These are phyloP conservation scores for Sordaria brevicollis DNA, from an alignment of 495 filamentous ascomycete genomes.

Conservation along the genomic window DNA sequence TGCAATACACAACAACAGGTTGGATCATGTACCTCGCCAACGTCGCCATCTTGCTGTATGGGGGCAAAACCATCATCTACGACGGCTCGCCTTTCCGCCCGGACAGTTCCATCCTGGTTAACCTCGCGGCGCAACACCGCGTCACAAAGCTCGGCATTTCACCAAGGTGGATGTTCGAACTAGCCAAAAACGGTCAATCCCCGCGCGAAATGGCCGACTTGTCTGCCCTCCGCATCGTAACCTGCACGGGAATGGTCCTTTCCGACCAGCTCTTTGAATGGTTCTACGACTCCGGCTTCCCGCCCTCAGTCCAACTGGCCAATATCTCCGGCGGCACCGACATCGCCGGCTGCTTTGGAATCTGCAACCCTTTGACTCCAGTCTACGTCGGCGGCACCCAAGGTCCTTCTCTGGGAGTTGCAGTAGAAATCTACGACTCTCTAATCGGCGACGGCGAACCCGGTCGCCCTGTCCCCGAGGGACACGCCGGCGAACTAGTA, in stretches of 20 bases:
- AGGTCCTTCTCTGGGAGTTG: slow-evolving; percentile 51
- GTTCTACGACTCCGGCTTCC: slow-evolving; percentile 77
- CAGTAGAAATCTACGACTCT: slow-evolving; percentile 59
- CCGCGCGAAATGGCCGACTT: slow-evolving; percentile 55
- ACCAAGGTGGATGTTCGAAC: slow-evolving; percentile 62
- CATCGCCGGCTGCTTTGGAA: slow-evolving; percentile 59
- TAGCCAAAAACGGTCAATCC: slow-evolving; percentile 46
- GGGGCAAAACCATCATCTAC: slow-evolving; percentile 53
- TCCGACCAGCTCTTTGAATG: slow-evolving; percentile 63
- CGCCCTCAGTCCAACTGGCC: slow-evolving; percentile 46
- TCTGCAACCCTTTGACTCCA: slow-evolving; percentile 57
- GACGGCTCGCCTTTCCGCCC: slow-evolving; percentile 72
- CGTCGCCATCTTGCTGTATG: slow-evolving; percentile 42
- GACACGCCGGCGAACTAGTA: slow-evolving; percentile 64
- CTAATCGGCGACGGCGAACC: slow-evolving; percentile 37
- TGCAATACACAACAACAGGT: slow-evolving; percentile 58
- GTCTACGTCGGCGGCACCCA: slow-evolving; percentile 64
- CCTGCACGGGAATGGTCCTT: slow-evolving; percentile 70
- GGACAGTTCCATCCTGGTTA: slow-evolving; percentile 46
- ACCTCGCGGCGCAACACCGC: slow-evolving; percentile 46
- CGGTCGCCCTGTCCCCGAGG: slow-evolving; percentile 44
- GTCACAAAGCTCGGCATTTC: slow-evolving; percentile 57
- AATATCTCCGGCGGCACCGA: slow-evolving; percentile 77
- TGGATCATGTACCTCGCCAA: slow-evolving; percentile 77
- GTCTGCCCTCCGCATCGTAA: slow-evolving; percentile 45